phyloP scores from a whole-genome alignment of 495 filamentous ascomycete genomes.

The Trichocladium antarcticum region DNA sequence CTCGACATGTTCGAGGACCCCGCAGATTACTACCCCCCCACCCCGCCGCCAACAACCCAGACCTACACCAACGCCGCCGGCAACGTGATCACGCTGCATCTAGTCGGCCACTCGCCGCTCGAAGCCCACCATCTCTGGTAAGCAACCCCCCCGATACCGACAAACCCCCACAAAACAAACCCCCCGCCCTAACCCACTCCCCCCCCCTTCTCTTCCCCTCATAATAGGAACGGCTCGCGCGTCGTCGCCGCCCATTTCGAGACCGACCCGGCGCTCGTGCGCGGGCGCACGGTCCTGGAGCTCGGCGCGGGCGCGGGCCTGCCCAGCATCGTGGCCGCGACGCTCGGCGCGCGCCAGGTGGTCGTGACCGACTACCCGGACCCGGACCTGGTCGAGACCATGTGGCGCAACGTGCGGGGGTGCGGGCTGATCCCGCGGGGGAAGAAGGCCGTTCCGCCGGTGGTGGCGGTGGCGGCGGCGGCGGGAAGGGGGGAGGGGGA shows the following conservation, averaged over 20 bases:
- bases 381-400: slow-evolving; percentile 61
- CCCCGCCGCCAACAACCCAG: slow-evolving; percentile 56
- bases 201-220: no score
- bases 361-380: slow-evolving; percentile 89
- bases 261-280: slow-evolving; percentile 46
- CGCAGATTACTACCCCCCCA: slow-evolving; percentile 59
- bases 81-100: slow-evolving; percentile 54
- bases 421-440: slow-evolving; percentile 22
- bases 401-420: slow-evolving; percentile 56
- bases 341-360: slow-evolving; percentile 54
- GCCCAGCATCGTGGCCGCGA: slow-evolving; percentile 64
- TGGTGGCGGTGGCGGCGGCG: background rate
- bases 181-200: no score
- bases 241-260: slow-evolving; percentile 69
- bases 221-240: slow-evolving; percentile 56
- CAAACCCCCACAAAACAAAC: no score
- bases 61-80: slow-evolving; percentile 46
- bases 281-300: slow-evolving; percentile 61
- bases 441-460: background rate
- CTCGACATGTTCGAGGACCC: slow-evolving; percentile 62
- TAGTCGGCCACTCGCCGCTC: slow-evolving; percentile 82
- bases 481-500: background rate
- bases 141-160: background rate
- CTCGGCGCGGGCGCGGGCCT: slow-evolving; percentile 84
- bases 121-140: slow-evolving; percentile 80